Conservation (phyloP, 345 rosid genomes). For the Brassica incana region DNA sequence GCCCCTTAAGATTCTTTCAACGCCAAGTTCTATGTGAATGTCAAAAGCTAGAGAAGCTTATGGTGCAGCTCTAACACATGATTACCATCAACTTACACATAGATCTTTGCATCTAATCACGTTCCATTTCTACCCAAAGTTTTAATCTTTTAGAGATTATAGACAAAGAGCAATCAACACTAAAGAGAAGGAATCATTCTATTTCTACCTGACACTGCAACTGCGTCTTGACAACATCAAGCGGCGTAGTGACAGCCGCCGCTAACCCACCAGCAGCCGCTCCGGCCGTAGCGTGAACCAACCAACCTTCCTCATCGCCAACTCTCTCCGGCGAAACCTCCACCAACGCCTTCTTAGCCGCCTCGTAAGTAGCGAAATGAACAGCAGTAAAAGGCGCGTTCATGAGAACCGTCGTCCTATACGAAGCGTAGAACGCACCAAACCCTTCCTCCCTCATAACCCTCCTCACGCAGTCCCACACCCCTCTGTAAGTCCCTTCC, state of each 20-base stretch:
- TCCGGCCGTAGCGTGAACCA: constrained; percentile 83
- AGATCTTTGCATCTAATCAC: constrained; percentile 8
- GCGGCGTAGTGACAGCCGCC: constrained; percentile 77
- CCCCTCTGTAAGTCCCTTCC: constrained; percentile 60
- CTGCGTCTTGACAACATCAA: constrained; percentile 94
- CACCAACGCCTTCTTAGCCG: constrained; percentile 64
- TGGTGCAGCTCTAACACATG: background rate
- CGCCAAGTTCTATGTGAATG: background rate
- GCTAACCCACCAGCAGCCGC: constrained; percentile 90
- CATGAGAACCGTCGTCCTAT: constrained; percentile 89
- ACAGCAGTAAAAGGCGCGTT: constrained; percentile 91
- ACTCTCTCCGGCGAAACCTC: constrained; percentile 73
- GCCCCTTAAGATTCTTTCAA: background rate
- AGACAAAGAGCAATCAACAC: background rate
- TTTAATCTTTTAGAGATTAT: background rate
- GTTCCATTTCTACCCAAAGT: background rate
- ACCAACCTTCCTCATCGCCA: constrained; percentile 60
- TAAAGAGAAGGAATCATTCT: background rate
- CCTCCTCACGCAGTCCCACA: constrained; percentile 72
- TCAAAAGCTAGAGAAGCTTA: background rate
- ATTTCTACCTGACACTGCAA: constrained; percentile 96
- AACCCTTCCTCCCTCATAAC: constrained; percentile 81
- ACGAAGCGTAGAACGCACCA: constrained; percentile 86
- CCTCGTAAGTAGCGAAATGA: constrained; percentile 86
- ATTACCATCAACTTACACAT: background rate